Evolutionary conservation across 179 eudicot species (phyloP), one percentile per base, ranked within the genome.

Genomic region (Gypsophila paniculata): DNA sequence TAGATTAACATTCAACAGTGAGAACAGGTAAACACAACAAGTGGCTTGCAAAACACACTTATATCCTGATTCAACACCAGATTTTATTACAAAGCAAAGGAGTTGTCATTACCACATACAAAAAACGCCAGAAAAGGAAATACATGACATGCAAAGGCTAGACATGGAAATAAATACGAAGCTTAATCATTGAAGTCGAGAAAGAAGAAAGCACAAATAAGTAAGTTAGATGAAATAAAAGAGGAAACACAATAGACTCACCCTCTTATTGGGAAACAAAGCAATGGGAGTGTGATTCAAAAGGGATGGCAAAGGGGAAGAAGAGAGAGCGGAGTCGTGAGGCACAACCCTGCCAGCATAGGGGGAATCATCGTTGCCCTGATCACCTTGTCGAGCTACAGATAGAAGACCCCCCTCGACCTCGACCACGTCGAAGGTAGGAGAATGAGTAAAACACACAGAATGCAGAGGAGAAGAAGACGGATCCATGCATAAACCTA

Each of bases 361-460:
- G 13, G 99, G 99, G 8, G 99, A 90, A 71, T 92, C 97, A 74
- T 92, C 88, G 80, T 74, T 81, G 68, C 72, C 82, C 67, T 52
- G 87, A 78, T 86, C 88, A 51, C 63, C 72, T 65, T 69, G 65
- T 8, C 53, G 70, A 72, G 44, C 80, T 74, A 25, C 69, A 72
- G 63, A 73, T 6, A 68, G 81, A 52, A 4, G 34, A 29, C 25
- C 72, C 68, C 73, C 61, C 13, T 73, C 78, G 36, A 70, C 26
- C n/a, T n/a, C n/a, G n/a, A n/a, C n/a, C n/a, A n/a, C n/a, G n/a
- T n/a, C n/a, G n/a, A n/a, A n/a, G n/a, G n/a, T n/a, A n/a, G n/a
- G n/a, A n/a, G n/a, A n/a, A n/a, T n/a, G n/a, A n/a, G n/a, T n/a
- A n/a, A n/a, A n/a, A n/a, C n/a, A n/a, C n/a, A n/a, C n/a, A n/a